A percentile compares a stretch with the other conserved stretches of the same genome.
phyloP scores from a whole-genome alignment of 768 basidiomycete species.

The Rhodotorula babjevae region DNA sequence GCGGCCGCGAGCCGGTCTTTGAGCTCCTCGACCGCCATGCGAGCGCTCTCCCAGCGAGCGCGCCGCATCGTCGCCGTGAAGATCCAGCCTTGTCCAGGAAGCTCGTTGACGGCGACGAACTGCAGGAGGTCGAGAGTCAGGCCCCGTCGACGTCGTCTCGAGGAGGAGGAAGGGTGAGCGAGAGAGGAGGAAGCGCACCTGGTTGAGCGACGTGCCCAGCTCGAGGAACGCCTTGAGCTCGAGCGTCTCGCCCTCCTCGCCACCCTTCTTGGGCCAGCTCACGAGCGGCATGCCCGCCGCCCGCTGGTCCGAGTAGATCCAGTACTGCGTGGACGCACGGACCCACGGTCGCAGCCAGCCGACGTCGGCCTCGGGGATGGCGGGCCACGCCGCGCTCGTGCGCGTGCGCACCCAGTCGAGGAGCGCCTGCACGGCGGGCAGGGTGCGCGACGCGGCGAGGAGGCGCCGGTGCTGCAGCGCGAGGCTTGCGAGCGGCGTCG shows the following conservation, averaged over 20 bases:
- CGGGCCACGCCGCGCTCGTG: background rate
- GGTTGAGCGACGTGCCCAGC: conserved; percentile 4
- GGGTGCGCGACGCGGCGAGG: conserved; percentile 1
- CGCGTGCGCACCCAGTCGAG: background rate
- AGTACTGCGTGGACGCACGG: background rate
- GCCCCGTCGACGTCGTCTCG: too few species aligned
- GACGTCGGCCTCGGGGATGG: background rate
- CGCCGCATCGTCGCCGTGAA: background rate
- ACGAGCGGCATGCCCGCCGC: background rate
- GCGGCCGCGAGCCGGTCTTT: too few species aligned
- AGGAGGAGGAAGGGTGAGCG: too few species aligned
- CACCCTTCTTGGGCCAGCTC: background rate
- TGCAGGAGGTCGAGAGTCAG: too few species aligned
- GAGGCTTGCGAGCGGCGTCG: background rate
- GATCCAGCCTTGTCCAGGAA: background rate
- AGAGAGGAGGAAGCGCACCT: too few species aligned
- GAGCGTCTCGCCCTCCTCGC: background rate
- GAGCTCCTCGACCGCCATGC: background rate
- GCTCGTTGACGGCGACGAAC: background rate
- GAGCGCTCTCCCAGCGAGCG: background rate
- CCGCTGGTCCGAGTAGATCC: background rate
- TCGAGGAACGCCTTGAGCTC: conserved; percentile 6
- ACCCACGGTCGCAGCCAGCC: background rate
- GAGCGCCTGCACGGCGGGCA: conserved; percentile 1
- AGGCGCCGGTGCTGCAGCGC: background rate